A percentile compares a stretch with the other conserved stretches of the same genome.
Conservation (phyloP, 1,284 basidiomycete genomes). For the Golubevia pallescens region DNA sequence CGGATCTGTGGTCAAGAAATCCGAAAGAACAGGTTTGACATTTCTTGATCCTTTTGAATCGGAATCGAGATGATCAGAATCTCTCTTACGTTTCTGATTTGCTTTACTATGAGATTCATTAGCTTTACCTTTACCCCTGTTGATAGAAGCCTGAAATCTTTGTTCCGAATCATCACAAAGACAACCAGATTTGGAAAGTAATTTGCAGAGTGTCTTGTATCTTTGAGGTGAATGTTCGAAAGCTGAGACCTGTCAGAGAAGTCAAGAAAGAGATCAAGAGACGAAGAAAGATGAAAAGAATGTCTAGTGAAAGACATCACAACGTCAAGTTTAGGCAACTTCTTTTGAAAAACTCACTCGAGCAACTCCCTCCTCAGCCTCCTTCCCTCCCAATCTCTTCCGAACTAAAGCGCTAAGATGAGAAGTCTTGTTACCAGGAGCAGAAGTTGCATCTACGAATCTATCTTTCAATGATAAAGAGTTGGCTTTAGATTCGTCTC, state of each 20-base stretch:
- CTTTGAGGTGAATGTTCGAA: slow-evolving; percentile 39
- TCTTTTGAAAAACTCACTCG: background rate
- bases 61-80: background rate
- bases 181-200: slow-evolving; percentile 20
- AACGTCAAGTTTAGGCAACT: no score
- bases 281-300: no score
- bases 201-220: slow-evolving; percentile 21
- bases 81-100: background rate
- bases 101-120: slow-evolving; percentile 15
- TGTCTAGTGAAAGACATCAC: no score
- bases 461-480: no score
- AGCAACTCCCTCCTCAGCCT: no score
- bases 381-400: background rate
- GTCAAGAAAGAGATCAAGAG: background rate
- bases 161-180: slow-evolving; percentile 4
- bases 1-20: slow-evolving; percentile 44
- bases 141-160: background rate
- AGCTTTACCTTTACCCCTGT: background rate
- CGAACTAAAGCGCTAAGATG: slow-evolving; percentile 78
- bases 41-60: background rate
- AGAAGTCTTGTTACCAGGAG: slow-evolving; percentile 97
- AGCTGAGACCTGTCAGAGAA: slow-evolving; percentile 21
- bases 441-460: slow-evolving; percentile 95
- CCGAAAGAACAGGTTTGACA: slow-evolving; percentile 27
- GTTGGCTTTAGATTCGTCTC: no score